Percentiles rank a stretch among this genome's conserved stretches.
Conservation (phyloP, 805 yeast species). For the Kodamaea leandrae region DNA sequence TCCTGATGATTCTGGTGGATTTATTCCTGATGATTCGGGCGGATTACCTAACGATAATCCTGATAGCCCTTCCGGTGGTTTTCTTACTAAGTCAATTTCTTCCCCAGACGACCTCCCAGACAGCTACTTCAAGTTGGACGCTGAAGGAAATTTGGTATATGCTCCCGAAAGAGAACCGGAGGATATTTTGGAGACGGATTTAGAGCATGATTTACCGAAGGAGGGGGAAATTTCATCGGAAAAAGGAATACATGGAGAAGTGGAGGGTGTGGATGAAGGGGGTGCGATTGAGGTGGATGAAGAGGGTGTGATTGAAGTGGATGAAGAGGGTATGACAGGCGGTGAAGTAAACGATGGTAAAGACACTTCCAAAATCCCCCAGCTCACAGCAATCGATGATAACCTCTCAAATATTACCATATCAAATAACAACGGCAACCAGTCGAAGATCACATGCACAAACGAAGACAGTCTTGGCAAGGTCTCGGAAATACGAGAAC, state of each 20-base stretch:
- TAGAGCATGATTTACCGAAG: too few relatives aligned
- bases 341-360: neutral
- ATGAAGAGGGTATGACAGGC: neutral
- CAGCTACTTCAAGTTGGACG: slow-evolving; percentile 15
- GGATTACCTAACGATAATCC: neutral
- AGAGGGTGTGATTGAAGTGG: too few relatives aligned
- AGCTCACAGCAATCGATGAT: too few relatives aligned
- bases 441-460: too few relatives aligned
- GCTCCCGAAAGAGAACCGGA: slow-evolving; percentile 4
- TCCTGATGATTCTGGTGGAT: neutral
- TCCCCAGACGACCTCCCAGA: slow-evolving; percentile 22
- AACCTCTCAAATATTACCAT: too few relatives aligned
- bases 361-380: too few relatives aligned
- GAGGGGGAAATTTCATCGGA: neutral
- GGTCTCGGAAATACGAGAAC: too few relatives aligned
- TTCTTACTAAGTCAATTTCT: too few relatives aligned
- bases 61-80: neutral
- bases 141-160: slow-evolving; percentile 22
- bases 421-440: too few relatives aligned
- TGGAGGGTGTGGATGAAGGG: neutral
- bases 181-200: too few relatives aligned
- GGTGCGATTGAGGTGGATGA: neutral
- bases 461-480: too few relatives aligned
- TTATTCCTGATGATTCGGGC: neutral
- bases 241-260: neutral